Evolutionary conservation across 139 green algal genomes (phyloP), one percentile per base, ranked within the genome.

Genomic region (Auxenochlorella pyrenoidosa): DNA sequence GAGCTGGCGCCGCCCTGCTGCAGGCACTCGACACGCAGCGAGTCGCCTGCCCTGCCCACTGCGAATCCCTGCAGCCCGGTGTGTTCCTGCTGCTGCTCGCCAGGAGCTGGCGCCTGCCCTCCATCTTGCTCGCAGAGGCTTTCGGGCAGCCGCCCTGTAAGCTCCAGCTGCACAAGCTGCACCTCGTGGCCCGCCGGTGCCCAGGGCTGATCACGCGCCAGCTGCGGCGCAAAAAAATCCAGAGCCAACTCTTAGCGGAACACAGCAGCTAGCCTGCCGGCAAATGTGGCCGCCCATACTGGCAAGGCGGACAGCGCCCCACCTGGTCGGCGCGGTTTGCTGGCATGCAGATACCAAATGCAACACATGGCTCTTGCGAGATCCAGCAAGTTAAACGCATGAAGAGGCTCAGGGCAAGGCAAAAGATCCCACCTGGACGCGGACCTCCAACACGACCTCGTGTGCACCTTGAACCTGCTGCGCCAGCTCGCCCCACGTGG

Each of bases 361-460:
- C n/a, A n/a, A n/a, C n/a, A n/a, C n/a, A n/a, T n/a, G n/a, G n/a
- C n/a, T n/a, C n/a, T n/a, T n/a, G n/a, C n/a, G n/a, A n/a, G n/a
- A n/a, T n/a, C n/a, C n/a, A n/a, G n/a, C n/a, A n/a, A n/a, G n/a
- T n/a, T n/a, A n/a, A n/a, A n/a, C n/a, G n/a, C n/a, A n/a, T n/a
- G n/a, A n/a, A n/a, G n/a, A n/a, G n/a, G n/a, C n/a, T n/a, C n/a
- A n/a, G n/a, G n/a, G n/a, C n/a, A n/a, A n/a, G n/a, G n/a, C n/a
- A n/a, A n/a, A n/a, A n/a, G n/a, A n/a, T n/a, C 68, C 30, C 75
- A 81, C 75, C 75, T 63, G 32, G 0, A 88, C 94, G 8, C 91
- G 82, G 13, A 95, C 76, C 79, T 97, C 92, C 60, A 97, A 34
- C 21, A 89, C 10, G 12, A 83, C 65, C 51, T 96, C 91, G 0